phyloP scores from a whole-genome alignment of 805 yeast genomes.

The Candida chilensis region DNA sequence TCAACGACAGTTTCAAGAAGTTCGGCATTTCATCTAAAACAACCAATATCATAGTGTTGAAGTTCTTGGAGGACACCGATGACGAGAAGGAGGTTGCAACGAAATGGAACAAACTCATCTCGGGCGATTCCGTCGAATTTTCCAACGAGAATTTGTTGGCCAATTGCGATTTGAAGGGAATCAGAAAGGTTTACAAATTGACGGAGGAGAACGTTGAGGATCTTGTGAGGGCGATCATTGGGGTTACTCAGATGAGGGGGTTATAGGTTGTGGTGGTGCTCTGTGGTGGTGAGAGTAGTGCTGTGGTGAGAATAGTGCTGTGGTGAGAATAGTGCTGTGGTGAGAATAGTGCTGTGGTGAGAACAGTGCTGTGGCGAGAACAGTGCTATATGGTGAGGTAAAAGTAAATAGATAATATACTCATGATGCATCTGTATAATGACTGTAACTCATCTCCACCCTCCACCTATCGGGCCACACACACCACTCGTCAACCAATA shows the following conservation, averaged over 20 bases:
- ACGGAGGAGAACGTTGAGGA: background rate
- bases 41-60: constrained; percentile 17
- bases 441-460: too few species aligned
- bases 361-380: too few species aligned
- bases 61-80: constrained; percentile 10
- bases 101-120: constrained; percentile 5
- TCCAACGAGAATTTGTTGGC: background rate
- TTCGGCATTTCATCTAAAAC: constrained; percentile 27
- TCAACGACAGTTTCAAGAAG: constrained; percentile 27
- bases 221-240: background rate
- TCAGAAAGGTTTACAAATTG: background rate
- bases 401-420: too few species aligned
- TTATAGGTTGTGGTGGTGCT: background rate
- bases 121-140: background rate
- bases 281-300: too few species aligned
- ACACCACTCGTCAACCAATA: too few species aligned
- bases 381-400: too few species aligned
- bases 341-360: too few species aligned
- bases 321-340: too few species aligned
- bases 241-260: background rate
- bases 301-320: too few species aligned
- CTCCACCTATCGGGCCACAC: too few species aligned
- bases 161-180: background rate
- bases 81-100: constrained; percentile 4
- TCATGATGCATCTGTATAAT: too few species aligned